Percentiles rank a stretch among this genome's conserved stretches.
Conservation (phyloP, 2,329 filamentous ascomycete species). For the Pleoardoris graminearum region DNA sequence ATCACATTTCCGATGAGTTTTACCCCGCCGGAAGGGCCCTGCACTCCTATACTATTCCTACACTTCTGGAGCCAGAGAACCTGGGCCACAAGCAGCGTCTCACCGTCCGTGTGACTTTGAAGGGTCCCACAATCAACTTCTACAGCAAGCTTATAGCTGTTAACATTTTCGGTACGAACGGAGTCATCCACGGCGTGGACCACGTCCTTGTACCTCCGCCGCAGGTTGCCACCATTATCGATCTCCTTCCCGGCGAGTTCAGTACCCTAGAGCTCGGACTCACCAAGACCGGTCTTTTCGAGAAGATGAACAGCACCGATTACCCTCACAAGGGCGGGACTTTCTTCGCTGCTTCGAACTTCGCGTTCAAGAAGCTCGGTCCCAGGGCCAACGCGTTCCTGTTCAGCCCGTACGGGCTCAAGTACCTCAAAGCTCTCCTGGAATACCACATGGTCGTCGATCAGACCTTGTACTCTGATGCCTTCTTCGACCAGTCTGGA, state of each 20-base stretch:
- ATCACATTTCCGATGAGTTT: slow-evolving; percentile 72
- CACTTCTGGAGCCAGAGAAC: slow-evolving; percentile 64
- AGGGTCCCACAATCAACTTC: slow-evolving; percentile 75
- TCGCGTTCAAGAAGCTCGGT: slow-evolving; percentile 77
- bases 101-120: slow-evolving; percentile 64
- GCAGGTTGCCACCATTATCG: slow-evolving; percentile 64
- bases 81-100: slow-evolving; percentile 66
- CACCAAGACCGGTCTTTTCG: slow-evolving; percentile 70
- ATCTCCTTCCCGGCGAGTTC: slow-evolving; percentile 69
- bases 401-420: slow-evolving; percentile 73
- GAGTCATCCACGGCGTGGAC: slow-evolving; percentile 78
- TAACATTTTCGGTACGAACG: slow-evolving; percentile 76
- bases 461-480: slow-evolving; percentile 81
- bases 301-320: slow-evolving; percentile 58
- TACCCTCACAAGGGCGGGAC: slow-evolving; percentile 66
- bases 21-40: slow-evolving; percentile 71
- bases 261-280: slow-evolving; percentile 77
- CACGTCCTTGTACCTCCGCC: slow-evolving; percentile 77
- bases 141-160: slow-evolving; percentile 70
- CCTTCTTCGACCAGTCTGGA: slow-evolving; percentile 64
- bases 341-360: slow-evolving; percentile 79
- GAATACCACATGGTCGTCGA: slow-evolving; percentile 77
- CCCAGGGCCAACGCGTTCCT: slow-evolving; percentile 77
- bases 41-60: slow-evolving; percentile 73
- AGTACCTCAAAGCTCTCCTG: slow-evolving; percentile 76